Percentiles rank a stretch among this genome's conserved stretches.
These are phyloP conservation scores for Candida dubliniensis DNA, from an alignment of 1,139 yeast genomes.

Conservation along the genomic window DNA sequence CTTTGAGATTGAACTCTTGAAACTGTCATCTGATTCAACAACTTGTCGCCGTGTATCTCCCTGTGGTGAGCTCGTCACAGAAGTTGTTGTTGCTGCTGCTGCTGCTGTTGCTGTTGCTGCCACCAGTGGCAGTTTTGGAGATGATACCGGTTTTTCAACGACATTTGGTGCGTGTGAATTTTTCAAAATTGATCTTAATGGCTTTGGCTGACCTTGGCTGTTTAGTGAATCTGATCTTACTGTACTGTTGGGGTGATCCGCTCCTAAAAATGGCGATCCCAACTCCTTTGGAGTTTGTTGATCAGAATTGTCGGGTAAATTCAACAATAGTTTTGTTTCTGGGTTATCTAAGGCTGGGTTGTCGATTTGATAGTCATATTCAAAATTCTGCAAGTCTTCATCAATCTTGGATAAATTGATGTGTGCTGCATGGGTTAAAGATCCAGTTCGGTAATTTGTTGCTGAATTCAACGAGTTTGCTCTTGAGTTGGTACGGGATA, in stretches of 20 bases:
- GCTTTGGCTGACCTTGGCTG: conserved; percentile 19
- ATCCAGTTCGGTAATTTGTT: conserved; percentile 18
- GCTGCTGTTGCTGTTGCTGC: neutral
- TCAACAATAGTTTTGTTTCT: conserved; percentile 12
- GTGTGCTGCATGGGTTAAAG: conserved; percentile 20
- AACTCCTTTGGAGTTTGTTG: conserved; percentile 6
- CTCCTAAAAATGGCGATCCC: conserved; percentile 13
- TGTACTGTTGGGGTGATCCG: neutral
- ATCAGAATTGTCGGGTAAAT: conserved; percentile 10
- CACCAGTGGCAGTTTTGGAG: conserved; percentile 1
- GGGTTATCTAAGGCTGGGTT: conserved; percentile 13
- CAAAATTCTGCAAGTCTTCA: conserved; percentile 47
- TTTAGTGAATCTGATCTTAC: conserved; percentile 11
- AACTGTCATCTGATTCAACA: no score
- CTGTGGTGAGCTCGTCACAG: conserved; percentile 7
- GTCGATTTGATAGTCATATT: conserved; percentile 40
- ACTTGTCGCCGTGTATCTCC: neutral
- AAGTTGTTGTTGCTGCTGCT: conserved; percentile 1
- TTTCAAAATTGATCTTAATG: conserved; percentile 39
- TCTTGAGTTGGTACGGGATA: conserved; percentile 38
- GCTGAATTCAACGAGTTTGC: conserved; percentile 29
- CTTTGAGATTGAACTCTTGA: no score
- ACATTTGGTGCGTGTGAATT: conserved; percentile 21
- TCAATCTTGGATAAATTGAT: conserved; percentile 41
- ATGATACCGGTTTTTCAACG: conserved; percentile 12